Conservation (phyloP, 2,329 filamentous ascomycete genomes). For the Aspergillus glaucus region DNA sequence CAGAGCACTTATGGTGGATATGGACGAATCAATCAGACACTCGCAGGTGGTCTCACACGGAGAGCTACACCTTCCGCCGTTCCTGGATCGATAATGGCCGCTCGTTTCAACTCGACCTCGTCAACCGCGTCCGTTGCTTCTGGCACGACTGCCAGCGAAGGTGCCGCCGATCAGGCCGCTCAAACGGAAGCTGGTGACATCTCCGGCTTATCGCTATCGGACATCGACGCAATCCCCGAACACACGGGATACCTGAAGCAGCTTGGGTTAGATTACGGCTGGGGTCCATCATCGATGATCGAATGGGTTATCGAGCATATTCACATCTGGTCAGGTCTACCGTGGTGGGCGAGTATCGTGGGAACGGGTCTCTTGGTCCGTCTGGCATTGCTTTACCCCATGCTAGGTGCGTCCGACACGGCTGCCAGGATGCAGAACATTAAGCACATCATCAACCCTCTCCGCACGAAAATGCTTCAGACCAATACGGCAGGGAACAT, state of each 20-base stretch:
- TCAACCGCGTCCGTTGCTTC: slow-evolving; percentile 15
- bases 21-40: slow-evolving; percentile 13
- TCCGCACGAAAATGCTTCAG: slow-evolving; percentile 50
- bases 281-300: slow-evolving; percentile 66
- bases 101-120: slow-evolving; percentile 36
- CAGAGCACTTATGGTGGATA: slow-evolving; percentile 16
- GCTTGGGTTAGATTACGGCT: slow-evolving; percentile 82
- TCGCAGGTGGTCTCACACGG: slow-evolving; percentile 18
- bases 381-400: slow-evolving; percentile 58
- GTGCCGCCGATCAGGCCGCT: neutral
- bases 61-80: slow-evolving; percentile 14
- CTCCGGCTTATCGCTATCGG: slow-evolving; percentile 21
- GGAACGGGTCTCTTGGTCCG: slow-evolving; percentile 61
- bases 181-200: slow-evolving; percentile 9
- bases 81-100: slow-evolving; percentile 16
- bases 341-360: slow-evolving; percentile 76
- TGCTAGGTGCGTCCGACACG: slow-evolving; percentile 56
- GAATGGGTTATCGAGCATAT: slow-evolving; percentile 75
- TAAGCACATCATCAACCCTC: slow-evolving; percentile 50
- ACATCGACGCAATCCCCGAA: slow-evolving; percentile 58
- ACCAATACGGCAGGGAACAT: slow-evolving; percentile 42
- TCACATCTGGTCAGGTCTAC: slow-evolving; percentile 66
- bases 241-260: slow-evolving; percentile 74
- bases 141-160: slow-evolving; percentile 7
- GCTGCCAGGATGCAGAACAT: slow-evolving; percentile 57